Evolutionary conservation across 768 basidiomycete genomes (phyloP).

Genomic region (Lactifluus rugatus): DNA sequence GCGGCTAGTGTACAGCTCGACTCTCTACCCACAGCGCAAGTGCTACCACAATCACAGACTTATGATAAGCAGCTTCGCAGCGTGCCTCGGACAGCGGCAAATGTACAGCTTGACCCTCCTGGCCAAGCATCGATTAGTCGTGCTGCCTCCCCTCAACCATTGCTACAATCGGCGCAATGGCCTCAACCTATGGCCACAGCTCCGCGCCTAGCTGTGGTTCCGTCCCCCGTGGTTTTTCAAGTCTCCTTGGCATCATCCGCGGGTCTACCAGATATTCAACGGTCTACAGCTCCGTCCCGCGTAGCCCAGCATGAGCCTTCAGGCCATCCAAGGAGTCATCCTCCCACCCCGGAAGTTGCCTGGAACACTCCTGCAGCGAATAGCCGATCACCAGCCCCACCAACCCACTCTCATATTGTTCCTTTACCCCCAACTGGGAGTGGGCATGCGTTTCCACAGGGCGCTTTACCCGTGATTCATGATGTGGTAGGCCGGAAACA

Average conservation of each 20-base stretch:
- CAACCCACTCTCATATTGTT: neutral
- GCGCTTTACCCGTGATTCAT: neutral
- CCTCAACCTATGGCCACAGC: conserved; percentile 2
- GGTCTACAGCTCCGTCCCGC: neutral
- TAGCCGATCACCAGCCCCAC: neutral
- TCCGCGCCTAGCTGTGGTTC: conserved; percentile 3
- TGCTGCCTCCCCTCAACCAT: neutral
- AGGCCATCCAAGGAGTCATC: neutral
- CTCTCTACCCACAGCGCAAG: too few species aligned
- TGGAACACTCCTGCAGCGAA: neutral
- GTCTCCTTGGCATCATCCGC: neutral
- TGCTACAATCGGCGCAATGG: conserved; percentile 6
- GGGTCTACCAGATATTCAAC: neutral
- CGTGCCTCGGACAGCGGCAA: neutral
- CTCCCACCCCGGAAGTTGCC: neutral
- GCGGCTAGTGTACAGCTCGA: conserved; percentile 2
- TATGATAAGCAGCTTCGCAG: conserved; percentile 6
- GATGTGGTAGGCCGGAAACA: conserved; percentile 1
- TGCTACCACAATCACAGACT: neutral
- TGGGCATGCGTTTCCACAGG: conserved; percentile 7
- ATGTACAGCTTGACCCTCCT: neutral
- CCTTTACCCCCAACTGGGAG: neutral
- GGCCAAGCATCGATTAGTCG: neutral
- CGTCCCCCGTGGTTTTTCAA: conserved; percentile 7
- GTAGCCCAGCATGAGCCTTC: neutral